phyloP scores from a whole-genome alignment of 495 filamentous ascomycete genomes.

The Aspergillus funiculosus region DNA sequence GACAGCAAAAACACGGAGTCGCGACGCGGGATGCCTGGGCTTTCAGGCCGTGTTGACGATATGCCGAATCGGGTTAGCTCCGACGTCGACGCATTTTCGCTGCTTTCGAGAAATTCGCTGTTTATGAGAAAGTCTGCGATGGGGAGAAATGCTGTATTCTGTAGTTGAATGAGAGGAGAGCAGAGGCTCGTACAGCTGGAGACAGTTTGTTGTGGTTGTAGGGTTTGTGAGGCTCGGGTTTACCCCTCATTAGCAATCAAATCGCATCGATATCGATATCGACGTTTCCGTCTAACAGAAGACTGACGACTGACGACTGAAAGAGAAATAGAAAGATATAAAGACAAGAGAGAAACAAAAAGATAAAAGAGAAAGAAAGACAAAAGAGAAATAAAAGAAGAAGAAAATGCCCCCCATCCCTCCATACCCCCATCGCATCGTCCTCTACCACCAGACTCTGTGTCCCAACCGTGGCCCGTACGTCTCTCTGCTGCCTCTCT shows the following conservation, averaged over 20 bases:
- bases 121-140: too few relatives aligned
- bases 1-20: slow-evolving; percentile 2
- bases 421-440: slow-evolving; percentile 38
- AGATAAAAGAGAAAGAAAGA: not conserved
- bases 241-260: not conserved
- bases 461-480: slow-evolving; percentile 46
- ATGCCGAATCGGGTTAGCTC: slow-evolving; percentile 11
- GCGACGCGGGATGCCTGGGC: slow-evolving; percentile 12
- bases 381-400: not conserved
- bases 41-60: slow-evolving; percentile 17
- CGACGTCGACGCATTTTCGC: not conserved
- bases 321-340: not conserved
- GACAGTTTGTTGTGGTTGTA: too few relatives aligned
- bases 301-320: too few relatives aligned
- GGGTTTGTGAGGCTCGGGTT: too few relatives aligned
- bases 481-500: slow-evolving; percentile 65
- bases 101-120: too few relatives aligned
- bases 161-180: too few relatives aligned
- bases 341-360: not conserved
- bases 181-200: too few relatives aligned
- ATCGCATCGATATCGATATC: too few relatives aligned
- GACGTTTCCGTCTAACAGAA: too few relatives aligned
- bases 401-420: slow-evolving; percentile 31
- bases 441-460: slow-evolving; percentile 72
- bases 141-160: too few relatives aligned